These are phyloP conservation scores for Xylaria sp. DNA, from an alignment of 2,329 filamentous ascomycete genomes.

Conservation along the genomic window DNA sequence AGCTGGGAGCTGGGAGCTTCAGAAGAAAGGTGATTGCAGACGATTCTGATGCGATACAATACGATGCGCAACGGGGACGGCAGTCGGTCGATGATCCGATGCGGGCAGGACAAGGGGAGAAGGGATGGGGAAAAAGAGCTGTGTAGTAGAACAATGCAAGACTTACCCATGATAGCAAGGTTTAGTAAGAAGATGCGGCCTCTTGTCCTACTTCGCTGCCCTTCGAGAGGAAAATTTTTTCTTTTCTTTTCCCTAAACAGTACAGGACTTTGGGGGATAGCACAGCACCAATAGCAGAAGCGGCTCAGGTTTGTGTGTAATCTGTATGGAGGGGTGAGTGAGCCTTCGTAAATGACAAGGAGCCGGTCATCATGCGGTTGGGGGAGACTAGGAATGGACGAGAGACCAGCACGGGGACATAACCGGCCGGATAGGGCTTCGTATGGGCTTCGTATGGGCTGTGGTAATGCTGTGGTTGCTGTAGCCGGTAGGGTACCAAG, in stretches of 20 bases:
- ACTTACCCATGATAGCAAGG: conserved; percentile 40
- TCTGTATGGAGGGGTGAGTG: conserved; percentile 41
- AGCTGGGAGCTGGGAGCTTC: conserved; percentile 45
- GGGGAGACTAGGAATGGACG: conserved; percentile 17
- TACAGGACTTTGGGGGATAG: conserved; percentile 31
- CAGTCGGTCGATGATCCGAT: conserved; percentile 6
- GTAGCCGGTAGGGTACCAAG: conserved; percentile 19
- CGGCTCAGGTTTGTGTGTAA: conserved; percentile 34
- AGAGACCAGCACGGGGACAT: conserved; percentile 6
- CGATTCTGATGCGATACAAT: conserved; percentile 15
- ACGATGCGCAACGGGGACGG: background rate
- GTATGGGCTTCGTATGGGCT: too few species aligned
- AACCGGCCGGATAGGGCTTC: conserved; percentile 12
- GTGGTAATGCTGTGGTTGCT: conserved; percentile 8
- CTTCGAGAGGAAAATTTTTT: conserved; percentile 27
- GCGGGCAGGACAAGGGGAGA: conserved; percentile 4
- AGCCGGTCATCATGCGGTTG: conserved; percentile 32
- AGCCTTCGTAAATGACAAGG: conserved; percentile 40
- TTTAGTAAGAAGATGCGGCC: conserved; percentile 30
- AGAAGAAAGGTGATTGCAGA: conserved; percentile 5
- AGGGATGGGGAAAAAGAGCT: conserved; percentile 14
- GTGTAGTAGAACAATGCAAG: conserved; percentile 21
- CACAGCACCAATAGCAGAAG: conserved; percentile 32
- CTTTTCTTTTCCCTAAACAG: conserved; percentile 37
- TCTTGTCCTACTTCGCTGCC: conserved; percentile 39